Evolutionary conservation across 352 stramenopile species (phyloP), one percentile per base, ranked within the genome.

Genomic region (Thraustochytrium aureum): DNA sequence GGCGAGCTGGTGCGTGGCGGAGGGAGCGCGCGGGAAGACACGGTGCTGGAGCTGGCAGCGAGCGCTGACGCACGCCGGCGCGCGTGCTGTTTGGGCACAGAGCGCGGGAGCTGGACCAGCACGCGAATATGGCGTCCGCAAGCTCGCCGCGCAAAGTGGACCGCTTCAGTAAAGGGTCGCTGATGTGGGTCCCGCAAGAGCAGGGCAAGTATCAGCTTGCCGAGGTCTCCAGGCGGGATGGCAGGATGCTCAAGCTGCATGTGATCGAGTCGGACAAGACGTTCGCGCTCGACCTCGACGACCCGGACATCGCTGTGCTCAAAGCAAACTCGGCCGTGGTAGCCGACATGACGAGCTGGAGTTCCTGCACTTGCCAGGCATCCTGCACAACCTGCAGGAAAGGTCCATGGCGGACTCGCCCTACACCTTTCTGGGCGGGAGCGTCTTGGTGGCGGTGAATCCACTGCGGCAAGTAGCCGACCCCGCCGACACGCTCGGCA

Each of bases 381-480:
- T 95, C 74, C 84, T 95, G 72, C 88, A 94, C 85, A 95, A 95
- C 85, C 75, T 95, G 39, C 87, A 90, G 37, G 90, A 94, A 83
- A 88, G 91, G 39, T 92, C 89, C 62, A 90, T 91, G 84, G 87
- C 93, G 62, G 87, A 94, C 59, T 88, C 89, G 50, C 91, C 92
- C 26, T 96, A 96, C 87, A 97, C 91, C 50, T 96, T 96, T 84
- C 96, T 97, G 92, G 89, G 91, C 75, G 83, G 84, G 41, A 96
- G 93, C 67, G 91, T 97, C 76, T 87, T 97, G 54, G 95, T 97
- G 74, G 92, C 91, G 2, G 90, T 96, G 14, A 97, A 97, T 85
- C 92, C 92, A 79, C 86, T 97, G 84, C 89, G 89, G 39, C 86
- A 90, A 10, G 81, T 96, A 60, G 84, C 86, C 5, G 90, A 95